Evolutionary conservation across 441 rosid genomes (phyloP), one percentile per base, ranked within the genome.

Genomic region (Pelargonium cotyledonis): DNA sequence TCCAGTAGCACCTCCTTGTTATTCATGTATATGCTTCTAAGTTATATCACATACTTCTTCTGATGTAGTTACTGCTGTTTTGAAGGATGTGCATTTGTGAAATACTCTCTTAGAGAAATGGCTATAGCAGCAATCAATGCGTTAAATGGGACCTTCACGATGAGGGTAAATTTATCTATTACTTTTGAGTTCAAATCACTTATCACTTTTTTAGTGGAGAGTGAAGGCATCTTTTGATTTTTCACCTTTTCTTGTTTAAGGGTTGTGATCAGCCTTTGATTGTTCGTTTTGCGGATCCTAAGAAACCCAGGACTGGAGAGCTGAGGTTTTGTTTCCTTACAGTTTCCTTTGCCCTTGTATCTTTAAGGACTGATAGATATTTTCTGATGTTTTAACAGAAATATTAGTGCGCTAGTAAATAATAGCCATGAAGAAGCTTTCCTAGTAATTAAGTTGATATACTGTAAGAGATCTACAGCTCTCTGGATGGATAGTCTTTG

Each of bases 51-150:
- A 40, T 46, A 8, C 63, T 19, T 21, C 14, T 78, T 73, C 78
- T 82, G 76, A 76, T 69, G 65, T 68, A 35, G 43, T 70, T 44
- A 16, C 77, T 74, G 67, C 46, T 77, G 79, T 72, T 79, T 67
- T 83, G 78, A 84, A 91, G 98, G 98, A 69, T 89, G 78, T 70
- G 97, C 87, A 67, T 89, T 94, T 85, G 79, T 91, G 70, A 91
- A 85, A 80, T 91, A 79, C 81, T 76, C 87, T 69, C 80, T 82
- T 68, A 83, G 81, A 76, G 94, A 94, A 73, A 94, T 89, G 99
- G 97, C 95, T 61, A 49, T 87, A 75, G 95, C 90, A 61, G 97
- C 97, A 73, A 91, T 94, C 70, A 83, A 84, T 78, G 89, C 83
- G 73, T 79, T 94, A 83, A 82, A 80, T 81, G 96, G 95, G 73